A percentile compares a stretch with the other conserved stretches of the same genome.
These are phyloP conservation scores for Trametes versicolor DNA, from an alignment of 1,284 basidiomycete genomes.

Conservation along the genomic window DNA sequence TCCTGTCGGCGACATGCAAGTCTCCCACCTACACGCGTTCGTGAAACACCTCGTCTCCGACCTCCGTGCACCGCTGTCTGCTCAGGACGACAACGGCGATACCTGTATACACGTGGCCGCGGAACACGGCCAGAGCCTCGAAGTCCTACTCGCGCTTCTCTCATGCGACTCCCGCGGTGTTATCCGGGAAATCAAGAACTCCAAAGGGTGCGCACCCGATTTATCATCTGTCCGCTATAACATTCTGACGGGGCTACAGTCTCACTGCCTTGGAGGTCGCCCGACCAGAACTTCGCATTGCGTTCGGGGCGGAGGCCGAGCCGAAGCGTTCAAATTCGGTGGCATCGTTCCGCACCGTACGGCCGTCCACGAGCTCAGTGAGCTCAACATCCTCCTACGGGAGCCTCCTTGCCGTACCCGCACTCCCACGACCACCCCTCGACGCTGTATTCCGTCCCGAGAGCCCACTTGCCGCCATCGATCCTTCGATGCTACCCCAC, in stretches of 20 bases:
- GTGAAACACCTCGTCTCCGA: conserved; percentile 72
- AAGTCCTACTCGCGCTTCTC: conserved; percentile 68
- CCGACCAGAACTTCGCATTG: conserved; percentile 65
- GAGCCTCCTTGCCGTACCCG: conserved; percentile 24
- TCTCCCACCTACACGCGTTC: conserved; percentile 61
- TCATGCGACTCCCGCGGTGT: conserved; percentile 66
- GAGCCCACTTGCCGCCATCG: conserved; percentile 45
- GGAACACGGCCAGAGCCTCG: conserved; percentile 81
- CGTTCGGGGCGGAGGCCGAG: conserved; percentile 62
- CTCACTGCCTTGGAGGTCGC: conserved; percentile 75
- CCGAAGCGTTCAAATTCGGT: conserved; percentile 59
- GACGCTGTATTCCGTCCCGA: conserved; percentile 18
- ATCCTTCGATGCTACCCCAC: conserved; percentile 55
- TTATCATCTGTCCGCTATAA: background rate
- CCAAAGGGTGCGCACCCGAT: conserved; percentile 63
- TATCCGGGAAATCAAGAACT: conserved; percentile 68
- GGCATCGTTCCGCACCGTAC: conserved; percentile 65
- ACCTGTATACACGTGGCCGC: conserved; percentile 96
- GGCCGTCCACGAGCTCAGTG: conserved; percentile 57
- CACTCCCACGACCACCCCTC: conserved; percentile 7
- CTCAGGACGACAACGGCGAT: conserved; percentile 84
- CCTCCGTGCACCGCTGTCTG: conserved; percentile 70
- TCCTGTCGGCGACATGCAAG: conserved; percentile 48
- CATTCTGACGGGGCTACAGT: conserved; percentile 46
- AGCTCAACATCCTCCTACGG: conserved; percentile 39